Evolutionary conservation across 1,139 yeast species (phyloP), one percentile per base, ranked within the genome.

Genomic region (Fermentozyma sake): DNA sequence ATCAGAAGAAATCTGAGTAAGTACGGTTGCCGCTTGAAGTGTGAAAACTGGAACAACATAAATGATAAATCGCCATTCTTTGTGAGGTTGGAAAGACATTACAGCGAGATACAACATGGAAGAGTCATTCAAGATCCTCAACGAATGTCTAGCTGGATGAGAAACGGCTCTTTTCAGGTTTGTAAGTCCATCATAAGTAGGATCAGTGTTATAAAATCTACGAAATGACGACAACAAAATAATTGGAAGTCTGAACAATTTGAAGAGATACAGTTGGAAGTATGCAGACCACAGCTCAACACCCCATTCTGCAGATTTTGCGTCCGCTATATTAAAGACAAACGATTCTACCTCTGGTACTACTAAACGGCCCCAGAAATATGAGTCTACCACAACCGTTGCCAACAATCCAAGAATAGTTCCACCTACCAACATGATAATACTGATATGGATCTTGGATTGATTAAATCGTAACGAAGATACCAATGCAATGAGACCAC

Each of bases 61-160:
- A 10, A 81, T 60, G 28, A 91, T 76, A 43, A 89, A 91, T 42
- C 97, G 71, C 95, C 95, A 86, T 60, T 91, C 97, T 52, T 89
- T 91, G 44, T 89, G 97, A 2, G 94, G 91, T 50, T 83, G 94
- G 31, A 80, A 52, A 0, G 96, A 87, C 70, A 87, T 70, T 3
- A 73, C 50, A 3, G 62, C 41, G 16, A 86, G 67, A 48, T 62
- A 89, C 7, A 74, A 29, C 3, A 77, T 20, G 0, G 82, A 58
- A 1, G 86, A 61, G 4, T 52, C 25, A 19, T 47, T 50, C 23
- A 66, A 44, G 16, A 61, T 49, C 20, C 61, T 47, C 24, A 67
- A 45, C 1, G 70, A 55, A 38, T 63, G 46, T 25, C 46, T 52
- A 1, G 68, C 65, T 2, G 67, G 70, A 24, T 61, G 59, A 7